These are phyloP conservation scores for Claviceps citrina DNA, from an alignment of 2,329 filamentous ascomycete species.

Conservation along the genomic window DNA sequence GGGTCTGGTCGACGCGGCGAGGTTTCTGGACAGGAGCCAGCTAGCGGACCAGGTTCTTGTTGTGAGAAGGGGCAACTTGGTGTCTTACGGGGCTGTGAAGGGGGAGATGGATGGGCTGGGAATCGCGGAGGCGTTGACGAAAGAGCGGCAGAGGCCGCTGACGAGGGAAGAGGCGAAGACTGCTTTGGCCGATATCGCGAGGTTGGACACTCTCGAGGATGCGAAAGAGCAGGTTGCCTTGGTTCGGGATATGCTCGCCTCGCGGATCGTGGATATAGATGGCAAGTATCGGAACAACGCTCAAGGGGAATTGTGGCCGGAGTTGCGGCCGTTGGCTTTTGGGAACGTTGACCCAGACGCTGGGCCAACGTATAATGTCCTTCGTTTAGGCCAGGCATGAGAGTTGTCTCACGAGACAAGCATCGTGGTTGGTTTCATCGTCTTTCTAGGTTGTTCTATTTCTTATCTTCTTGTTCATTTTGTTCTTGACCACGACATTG, in stretches of 20 bases:
- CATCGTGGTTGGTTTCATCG: no score
- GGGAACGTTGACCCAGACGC: conserved; percentile 1
- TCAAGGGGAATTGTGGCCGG: conserved; percentile 3
- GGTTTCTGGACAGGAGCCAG: conserved; percentile 19
- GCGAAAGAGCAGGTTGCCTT: conserved; percentile 11
- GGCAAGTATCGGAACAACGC: background rate
- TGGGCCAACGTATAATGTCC: conserved; percentile 5
- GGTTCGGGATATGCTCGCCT: conserved; percentile 13
- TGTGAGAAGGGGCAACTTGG: conserved; percentile 22
- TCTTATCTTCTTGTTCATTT: no score
- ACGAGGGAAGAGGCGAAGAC: conserved; percentile 12
- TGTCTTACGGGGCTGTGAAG: conserved; percentile 15
- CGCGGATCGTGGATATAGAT: conserved; percentile 7
- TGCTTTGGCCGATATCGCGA: conserved; percentile 13
- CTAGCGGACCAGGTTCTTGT: conserved; percentile 23
- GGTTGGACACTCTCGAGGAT: conserved; percentile 10
- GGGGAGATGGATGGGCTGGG: background rate
- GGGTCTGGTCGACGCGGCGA: conserved; percentile 22
- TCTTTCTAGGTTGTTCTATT: no score
- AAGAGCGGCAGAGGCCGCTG: conserved; percentile 16
- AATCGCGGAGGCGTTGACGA: conserved; percentile 12
- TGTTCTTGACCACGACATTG: background rate
- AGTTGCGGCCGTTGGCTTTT: conserved; percentile 12
- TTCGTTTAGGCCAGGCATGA: conserved; percentile 5
- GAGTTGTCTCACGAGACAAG: no score